phyloP scores from a whole-genome alignment of 2,329 filamentous ascomycete species.

The Exophiala dermatitidis region DNA sequence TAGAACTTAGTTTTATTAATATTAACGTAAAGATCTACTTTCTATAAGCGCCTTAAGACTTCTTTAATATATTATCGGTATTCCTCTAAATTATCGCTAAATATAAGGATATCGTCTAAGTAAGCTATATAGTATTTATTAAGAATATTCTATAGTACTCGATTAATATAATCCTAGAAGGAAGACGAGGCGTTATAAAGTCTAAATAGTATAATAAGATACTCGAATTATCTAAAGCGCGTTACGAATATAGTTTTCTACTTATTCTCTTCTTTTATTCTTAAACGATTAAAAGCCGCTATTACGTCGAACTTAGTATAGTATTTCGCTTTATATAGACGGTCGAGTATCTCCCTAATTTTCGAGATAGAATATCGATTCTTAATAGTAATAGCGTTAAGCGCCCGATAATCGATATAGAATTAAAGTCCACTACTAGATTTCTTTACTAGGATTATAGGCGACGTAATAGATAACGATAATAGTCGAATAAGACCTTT shows the following conservation, averaged over 20 bases:
- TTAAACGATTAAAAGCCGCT: conserved; percentile 14
- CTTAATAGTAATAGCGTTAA: background rate
- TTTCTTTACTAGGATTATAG: no score
- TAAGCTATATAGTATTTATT: conserved; percentile 18
- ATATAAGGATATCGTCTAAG: conserved; percentile 24
- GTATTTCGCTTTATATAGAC: conserved; percentile 4
- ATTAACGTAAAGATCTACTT: no score
- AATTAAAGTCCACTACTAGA: no score
- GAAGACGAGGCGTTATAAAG: conserved; percentile 17
- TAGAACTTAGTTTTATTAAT: no score
- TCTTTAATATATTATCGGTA: no score
- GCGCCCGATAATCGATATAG: background rate
- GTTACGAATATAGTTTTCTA: conserved; percentile 23
- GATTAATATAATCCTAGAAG: conserved; percentile 25
- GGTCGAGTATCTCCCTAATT: background rate
- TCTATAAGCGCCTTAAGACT: no score
- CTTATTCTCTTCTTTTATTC: conserved; percentile 19
- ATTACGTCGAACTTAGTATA: conserved; percentile 27
- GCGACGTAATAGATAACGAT: no score
- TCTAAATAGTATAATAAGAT: conserved; percentile 23
- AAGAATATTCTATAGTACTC: conserved; percentile 10
- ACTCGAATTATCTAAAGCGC: conserved; percentile 21
- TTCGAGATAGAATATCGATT: background rate
- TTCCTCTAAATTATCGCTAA: background rate
- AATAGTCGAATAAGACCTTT: no score